Conservation (phyloP, 768 basidiomycete genomes). For the Kwoniella dendrophila region DNA sequence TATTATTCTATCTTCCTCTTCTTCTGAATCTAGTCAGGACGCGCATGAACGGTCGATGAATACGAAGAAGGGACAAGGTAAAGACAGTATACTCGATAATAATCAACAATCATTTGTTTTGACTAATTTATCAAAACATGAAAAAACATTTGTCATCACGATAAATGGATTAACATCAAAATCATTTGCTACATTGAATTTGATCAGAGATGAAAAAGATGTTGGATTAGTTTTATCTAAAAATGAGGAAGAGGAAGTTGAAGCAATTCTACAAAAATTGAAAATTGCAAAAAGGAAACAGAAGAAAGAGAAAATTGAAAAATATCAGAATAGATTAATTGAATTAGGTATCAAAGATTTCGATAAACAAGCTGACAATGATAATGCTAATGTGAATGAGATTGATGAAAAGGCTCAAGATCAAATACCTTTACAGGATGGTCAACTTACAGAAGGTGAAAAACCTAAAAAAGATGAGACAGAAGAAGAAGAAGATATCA, state of each 20-base stretch:
- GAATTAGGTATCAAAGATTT: constrained; percentile 40
- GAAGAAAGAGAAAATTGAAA: constrained; percentile 51
- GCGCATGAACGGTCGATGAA: background rate
- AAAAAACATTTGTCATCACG: constrained; percentile 46
- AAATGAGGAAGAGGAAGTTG: constrained; percentile 51
- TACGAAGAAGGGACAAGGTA: background rate
- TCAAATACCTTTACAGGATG: background rate
- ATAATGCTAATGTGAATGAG: constrained; percentile 13
- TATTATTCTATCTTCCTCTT: too few relatives aligned
- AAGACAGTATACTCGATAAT: background rate
- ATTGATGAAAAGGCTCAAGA: background rate
- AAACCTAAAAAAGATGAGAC: background rate
- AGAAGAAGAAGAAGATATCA: background rate
- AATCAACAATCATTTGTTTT: constrained; percentile 30
- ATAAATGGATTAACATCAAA: constrained; percentile 4
- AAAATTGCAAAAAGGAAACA: constrained; percentile 52
- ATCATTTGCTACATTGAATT: constrained; percentile 26
- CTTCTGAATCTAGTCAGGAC: constrained; percentile 2
- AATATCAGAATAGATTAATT: constrained; percentile 45
- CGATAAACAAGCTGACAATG: constrained; percentile 10
- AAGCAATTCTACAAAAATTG: constrained; percentile 52
- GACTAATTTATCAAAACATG: constrained; percentile 49
- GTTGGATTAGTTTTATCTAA: constrained; percentile 44
- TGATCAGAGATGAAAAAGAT: constrained; percentile 40
- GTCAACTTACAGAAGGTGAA: background rate